Base-by-base conservation (phyloP, 2,329 filamentous ascomycete genomes). In the Monilinia vaccinii-corymbosi region DNA sequence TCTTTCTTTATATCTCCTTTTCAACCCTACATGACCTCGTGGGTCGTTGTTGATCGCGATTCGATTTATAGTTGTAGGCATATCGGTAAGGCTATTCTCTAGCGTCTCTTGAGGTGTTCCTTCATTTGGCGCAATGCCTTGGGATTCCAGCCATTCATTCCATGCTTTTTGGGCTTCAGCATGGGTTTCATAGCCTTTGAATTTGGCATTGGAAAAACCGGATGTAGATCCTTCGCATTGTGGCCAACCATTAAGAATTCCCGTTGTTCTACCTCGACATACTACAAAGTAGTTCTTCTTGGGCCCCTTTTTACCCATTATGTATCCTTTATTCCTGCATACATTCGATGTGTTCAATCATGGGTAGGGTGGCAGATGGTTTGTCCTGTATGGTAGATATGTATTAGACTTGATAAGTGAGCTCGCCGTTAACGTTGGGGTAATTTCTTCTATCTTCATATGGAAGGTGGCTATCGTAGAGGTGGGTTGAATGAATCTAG, bases 201-300 rank as follows among this genome's bases (percentile, higher is more conserved):
- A 57, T 3, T 46, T 46, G 21, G 42, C 50, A 4, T 58, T 56
- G 1, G 52, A 23, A 45, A 62, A 67, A 1, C 63, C 62, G 2
- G 45, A 16, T 25, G 65, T 61, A 40, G 67, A 66, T 18, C 34
- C 14, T 25, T 67, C 21, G 31, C 64, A 64, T 56, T 65, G 57
- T 13, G 47, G 18, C 65, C 62, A 63, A 4, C 53, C 42, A 8
- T 47, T 2, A 23, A 61, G 65, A 10, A 68, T 48, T 23, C 67
- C 67, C 9, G 62, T 57, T 8, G 36, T 53, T 44, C 62, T 55
- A 9, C 64, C 65, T 7, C 42, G 52, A 23, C 61, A 63, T 31
- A 64, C 58, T 46, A 63, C 57, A 45, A 62, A 63, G 23, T 61
- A 58, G n/a, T 28, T 44, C 50, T 63, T 62, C 23, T 34, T 52